Base-by-base conservation (phyloP, 176 grass and related monocot genomes). In the Eremochloa ophiuroides region DNA sequence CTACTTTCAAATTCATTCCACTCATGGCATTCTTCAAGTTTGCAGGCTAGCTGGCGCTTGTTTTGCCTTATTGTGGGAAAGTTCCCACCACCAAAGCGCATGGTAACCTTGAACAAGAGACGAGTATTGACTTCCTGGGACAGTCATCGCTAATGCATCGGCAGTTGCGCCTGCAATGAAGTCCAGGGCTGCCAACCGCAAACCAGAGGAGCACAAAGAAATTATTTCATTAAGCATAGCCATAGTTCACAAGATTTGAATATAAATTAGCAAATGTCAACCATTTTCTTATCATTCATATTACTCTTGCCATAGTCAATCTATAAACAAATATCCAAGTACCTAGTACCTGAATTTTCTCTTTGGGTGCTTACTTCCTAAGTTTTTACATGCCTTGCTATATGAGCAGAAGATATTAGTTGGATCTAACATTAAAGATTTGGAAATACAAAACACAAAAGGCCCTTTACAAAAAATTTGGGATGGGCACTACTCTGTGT, bases 111-210 rank as follows among this genome's bases (percentile, higher is more conserved):
- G 92, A 78, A 99, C 96, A 51, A 99, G 91, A 60, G 91, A 95
- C 6, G 93, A 99, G 27, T 95, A 78, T 77, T 99, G 96, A 78
- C 96, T 99, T 29, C 96, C 93, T 31, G 93, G 79, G 73, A 95
- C 96, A 51, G 96, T 95, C 96, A 99, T 95, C 71, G 96, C 93
- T 90, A 99, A 99, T 80, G 96, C 96, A 80, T 99, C 96, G 4
- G 96, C 91, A 71, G 93, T 87, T 38, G 93, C 96, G 82, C 96
- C 95, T 55, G 86, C 93, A 75, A 99, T 95, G 33, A 99, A 95
- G 69, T 95, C 96, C 69, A 99, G 69, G 18, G 96, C 96, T 76
- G 96, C 96, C 62, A 95, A 79, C 96, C 95, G 88, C 82, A 67
- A 75, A 83, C 72, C 25, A 26, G 9, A 75, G 42, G 15, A 62